Evolutionary conservation across 1,284 basidiomycete species (phyloP), one percentile per base, ranked within the genome.

Genomic region (Pseudozyma hubeiensis): DNA sequence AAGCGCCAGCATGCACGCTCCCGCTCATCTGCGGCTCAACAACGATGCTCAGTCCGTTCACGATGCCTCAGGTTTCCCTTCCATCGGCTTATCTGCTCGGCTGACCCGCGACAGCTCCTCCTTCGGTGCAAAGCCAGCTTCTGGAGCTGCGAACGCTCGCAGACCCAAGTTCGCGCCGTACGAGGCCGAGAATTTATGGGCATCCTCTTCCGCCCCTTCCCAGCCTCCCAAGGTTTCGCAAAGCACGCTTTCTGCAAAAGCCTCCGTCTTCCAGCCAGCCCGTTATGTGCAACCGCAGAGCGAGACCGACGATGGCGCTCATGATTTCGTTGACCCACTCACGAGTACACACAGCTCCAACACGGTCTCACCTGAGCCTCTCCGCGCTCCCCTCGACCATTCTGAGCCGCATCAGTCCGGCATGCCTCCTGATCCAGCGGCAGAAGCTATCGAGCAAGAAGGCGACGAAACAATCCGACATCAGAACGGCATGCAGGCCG

Each of bases 1-100:
- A 1, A 63, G 63, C 49, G 72, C 72, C 19, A 75, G 72, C 46
- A 75, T 75, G 66, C 72, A 75, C 49, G 72, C 72, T 43, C 72
- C 71, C 17, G 16, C 58, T 14, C 50, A 64, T 33, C 24, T 54
- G 1, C 61, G 54, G 34, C 43, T 54, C 29, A 39, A n/a, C 13
- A 29, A 33, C 24, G 9, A 55, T 8, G 44, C 40, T 3, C n/a
- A 33, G 34, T 16, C 55, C 2, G 19, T 49, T 4, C 31, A 54
- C 43, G 63, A 71, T 30, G 30, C 53, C n/a, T 67, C 64, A 5
- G 64, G 64, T 30, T 72, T 72, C 11, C 69, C 69, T 31, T 66
- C 69, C 4, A 44, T 54, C 13, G 59, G 58, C 40, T 41, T 74
- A 8, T 64, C 71, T 24, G 44, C 61, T 10, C 55, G 65, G 45